Base-by-base conservation (phyloP, 805 yeast genomes). In the Saccharomycopsis guyanensis region DNA sequence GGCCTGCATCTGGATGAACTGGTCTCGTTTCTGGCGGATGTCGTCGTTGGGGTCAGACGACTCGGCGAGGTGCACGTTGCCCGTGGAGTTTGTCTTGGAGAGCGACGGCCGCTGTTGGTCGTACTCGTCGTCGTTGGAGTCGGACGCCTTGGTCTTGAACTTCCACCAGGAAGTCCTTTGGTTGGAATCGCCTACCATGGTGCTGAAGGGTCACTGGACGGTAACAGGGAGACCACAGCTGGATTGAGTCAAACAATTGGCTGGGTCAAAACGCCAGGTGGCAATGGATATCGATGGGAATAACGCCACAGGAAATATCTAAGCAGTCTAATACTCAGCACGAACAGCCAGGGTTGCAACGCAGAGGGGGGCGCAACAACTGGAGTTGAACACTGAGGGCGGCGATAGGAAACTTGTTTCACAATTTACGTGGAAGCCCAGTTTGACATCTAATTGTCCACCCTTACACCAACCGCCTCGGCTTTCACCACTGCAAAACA, bases 21-120 rank as follows among this genome's bases (percentile, higher is more conserved):
- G 43, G 23, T 40, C 43, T 15, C 43, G 29, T 73, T 47, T 58
- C 70, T 63, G 66, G 73, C 60, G 58, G 40, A 40, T 40, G 39
- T 42, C 41, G 18, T 63, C 55, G 29, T 25, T 25, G 29, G 29
- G 29, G 47, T 39, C 32, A 52, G 51, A 36, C 53, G 57, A 29
- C 46, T 54, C 38, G 50, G 32, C 38, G 13, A 20, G 62, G 20
- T 33, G 5, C 7, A 33, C 20, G 20, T 33, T 33, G 18, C 20
- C 7, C 7, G 37, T 33, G 19, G 20, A 15, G 18, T 18, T 33
- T 8, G 10, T 15, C 20, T 33, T 15, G 8, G 20, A 18, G 7
- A 15, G 19, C 18, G 33, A 7, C n/a, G 43, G 43, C 7, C 36
- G 43, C n/a, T 40, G 36, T 10, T 12, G n/a, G 8, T 43, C 36